Conservation (phyloP, 2,329 filamentous ascomycete genomes). For the Endocalyx cinctus region DNA sequence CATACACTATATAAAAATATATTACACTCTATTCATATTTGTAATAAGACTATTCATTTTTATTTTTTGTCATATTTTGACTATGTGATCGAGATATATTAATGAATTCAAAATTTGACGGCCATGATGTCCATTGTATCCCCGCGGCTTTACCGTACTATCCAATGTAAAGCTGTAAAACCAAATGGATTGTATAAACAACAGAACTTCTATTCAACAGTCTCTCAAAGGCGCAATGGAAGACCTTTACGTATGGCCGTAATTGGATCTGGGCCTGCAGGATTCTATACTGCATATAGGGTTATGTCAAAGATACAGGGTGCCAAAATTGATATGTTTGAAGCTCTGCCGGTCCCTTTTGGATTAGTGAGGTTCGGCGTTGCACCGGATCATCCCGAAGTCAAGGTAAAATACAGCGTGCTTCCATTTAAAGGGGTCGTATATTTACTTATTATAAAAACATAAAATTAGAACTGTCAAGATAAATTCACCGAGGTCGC, state of each 20-base stretch:
- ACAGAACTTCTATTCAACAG: not conserved
- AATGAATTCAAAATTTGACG: too few relatives aligned
- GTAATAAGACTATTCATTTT: too few relatives aligned
- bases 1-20: too few relatives aligned
- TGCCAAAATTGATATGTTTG: slow-evolving; percentile 89
- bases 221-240: slow-evolving; percentile 21
- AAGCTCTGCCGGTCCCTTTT: slow-evolving; percentile 86
- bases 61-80: too few relatives aligned
- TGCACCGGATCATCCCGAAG: slow-evolving; percentile 96
- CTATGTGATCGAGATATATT: too few relatives aligned
- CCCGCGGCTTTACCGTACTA: slow-evolving; percentile 24
- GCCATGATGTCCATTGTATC: too few relatives aligned
- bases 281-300: slow-evolving; percentile 89
- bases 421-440: too few relatives aligned
- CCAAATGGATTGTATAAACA: too few relatives aligned
- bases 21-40: too few relatives aligned
- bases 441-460: too few relatives aligned
- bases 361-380: slow-evolving; percentile 91
- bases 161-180: slow-evolving; percentile 14
- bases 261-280: slow-evolving; percentile 89
- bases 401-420: slow-evolving; percentile 71
- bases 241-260: slow-evolving; percentile 74
- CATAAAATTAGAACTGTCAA: slow-evolving; percentile 71
- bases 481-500: slow-evolving; percentile 91
- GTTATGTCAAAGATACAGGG: slow-evolving; percentile 71